Base-by-base conservation (phyloP, 805 yeast genomes). In the Candida odintsovae region DNA sequence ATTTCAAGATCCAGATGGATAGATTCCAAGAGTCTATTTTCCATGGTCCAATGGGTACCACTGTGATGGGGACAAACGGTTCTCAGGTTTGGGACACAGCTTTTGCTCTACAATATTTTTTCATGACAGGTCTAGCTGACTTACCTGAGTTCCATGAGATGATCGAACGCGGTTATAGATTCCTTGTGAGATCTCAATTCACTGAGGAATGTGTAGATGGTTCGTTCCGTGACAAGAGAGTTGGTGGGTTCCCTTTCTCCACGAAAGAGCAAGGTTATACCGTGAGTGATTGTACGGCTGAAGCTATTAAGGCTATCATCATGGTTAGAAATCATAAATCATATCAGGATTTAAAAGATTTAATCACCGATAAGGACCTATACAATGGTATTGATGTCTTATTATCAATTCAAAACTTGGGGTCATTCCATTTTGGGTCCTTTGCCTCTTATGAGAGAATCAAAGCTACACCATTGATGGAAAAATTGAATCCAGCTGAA, bases 51-150 rank as follows among this genome's bases (percentile, higher is more conserved):
- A 86, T 85, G 61, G 99, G 99, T 5, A 75, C 94, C 81, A 78
- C 92, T 2, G 85, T 88, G 47, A 88, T 86, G 87, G 99, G 99
- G 3, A 94, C 99, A 0, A 94, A 94, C 64, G 99, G 99, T 21
- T 88, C 87, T 0, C 99, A 94, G 66, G 90, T 85, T 1, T 94
- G 99, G 99, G 99, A 94, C 65, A 82, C 83, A 23, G 90, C 97
- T 0, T 92, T 94, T 68, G 85, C 87, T 46, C 72, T 94, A 22
- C 99, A 94, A 61, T 87, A 88, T 58, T 76, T 80, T 51, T 82
- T 88, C 49, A 70, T 77, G 57, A 86, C 96, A 0, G 96, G 96
- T 0, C 65, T 90, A 31, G 90, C 87, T 3, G 84, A 81, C 25
- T 55, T 71, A 29, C 82, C 86, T 1, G 80, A 83, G 61, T 88